A percentile compares a stretch with the other conserved stretches of the same genome.
These are phyloP conservation scores for Conidiobolus incongruus DNA, from an alignment of 371 early-diverging fungal genomes.

Conservation along the genomic window DNA sequence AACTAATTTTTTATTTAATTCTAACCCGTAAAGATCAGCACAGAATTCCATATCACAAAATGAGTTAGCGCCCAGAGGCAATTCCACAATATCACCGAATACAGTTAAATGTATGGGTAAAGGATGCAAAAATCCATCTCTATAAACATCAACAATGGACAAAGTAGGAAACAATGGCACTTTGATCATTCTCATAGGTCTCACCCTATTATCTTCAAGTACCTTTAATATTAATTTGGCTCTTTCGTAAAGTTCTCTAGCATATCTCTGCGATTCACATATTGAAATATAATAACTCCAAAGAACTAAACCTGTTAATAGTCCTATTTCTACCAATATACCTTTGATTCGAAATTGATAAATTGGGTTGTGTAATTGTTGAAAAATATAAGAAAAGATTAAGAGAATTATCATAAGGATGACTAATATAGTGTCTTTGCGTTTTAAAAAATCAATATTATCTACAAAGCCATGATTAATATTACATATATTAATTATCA, in stretches of 20 bases:
- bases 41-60: conserved; percentile 38
- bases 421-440: conserved; percentile 2
- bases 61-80: conserved; percentile 65
- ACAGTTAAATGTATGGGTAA: conserved; percentile 66
- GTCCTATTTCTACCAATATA: conserved; percentile 24
- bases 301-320: conserved; percentile 17
- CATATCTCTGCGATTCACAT: conserved; percentile 23
- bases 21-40: not conserved
- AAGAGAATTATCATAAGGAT: not conserved
- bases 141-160: conserved; percentile 44
- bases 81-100: conserved; percentile 64
- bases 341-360: conserved; percentile 36
- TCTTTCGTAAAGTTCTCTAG: conserved; percentile 30
- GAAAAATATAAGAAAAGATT: not conserved
- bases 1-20: not conserved
- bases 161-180: conserved; percentile 48
- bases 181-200: conserved; percentile 32
- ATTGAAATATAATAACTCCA: conserved; percentile 37
- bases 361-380: not conserved
- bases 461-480: not conserved
- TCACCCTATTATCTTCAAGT: conserved; percentile 30
- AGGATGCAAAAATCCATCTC: conserved; percentile 49
- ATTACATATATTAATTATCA: not conserved
- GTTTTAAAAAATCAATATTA: not conserved
- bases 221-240: conserved; percentile 28